A percentile compares a stretch with the other conserved stretches of the same genome.
phyloP scores from a whole-genome alignment of 495 filamentous ascomycete genomes.

The Achaetomiella virescens region DNA sequence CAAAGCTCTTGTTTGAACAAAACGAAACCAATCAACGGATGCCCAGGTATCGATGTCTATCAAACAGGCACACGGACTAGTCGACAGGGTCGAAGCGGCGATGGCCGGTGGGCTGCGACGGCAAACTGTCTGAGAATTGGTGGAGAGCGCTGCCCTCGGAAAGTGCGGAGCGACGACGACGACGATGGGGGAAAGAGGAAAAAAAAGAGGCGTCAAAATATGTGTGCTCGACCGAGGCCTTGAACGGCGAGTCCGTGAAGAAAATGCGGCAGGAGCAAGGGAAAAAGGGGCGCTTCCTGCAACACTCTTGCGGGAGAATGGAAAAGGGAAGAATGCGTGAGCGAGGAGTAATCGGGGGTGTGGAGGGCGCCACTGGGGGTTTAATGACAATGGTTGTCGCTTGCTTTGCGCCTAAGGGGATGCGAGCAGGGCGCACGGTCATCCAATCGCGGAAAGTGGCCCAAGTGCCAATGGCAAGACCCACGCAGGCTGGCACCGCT shows the following conservation, averaged over 20 bases:
- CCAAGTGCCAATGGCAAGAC: slow-evolving; percentile 24
- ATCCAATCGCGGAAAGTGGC: slow-evolving; percentile 7
- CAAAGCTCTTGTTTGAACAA: slow-evolving; percentile 34
- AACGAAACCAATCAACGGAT: slow-evolving; percentile 38
- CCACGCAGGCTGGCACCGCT: too few relatives aligned
- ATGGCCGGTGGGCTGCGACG: slow-evolving; percentile 30
- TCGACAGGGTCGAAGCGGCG: slow-evolving; percentile 18
- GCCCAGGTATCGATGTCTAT: slow-evolving; percentile 29
- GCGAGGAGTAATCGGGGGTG: slow-evolving; percentile 27
- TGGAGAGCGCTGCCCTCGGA: slow-evolving; percentile 9
- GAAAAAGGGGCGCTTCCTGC: slow-evolving; percentile 22
- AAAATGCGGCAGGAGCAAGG: slow-evolving; percentile 18
- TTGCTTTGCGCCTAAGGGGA: slow-evolving; percentile 14
- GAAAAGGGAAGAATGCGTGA: slow-evolving; percentile 25
- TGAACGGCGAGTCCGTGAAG: background rate
- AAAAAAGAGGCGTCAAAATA: background rate
- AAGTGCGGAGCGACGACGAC: slow-evolving; percentile 5
- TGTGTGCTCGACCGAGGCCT: background rate
- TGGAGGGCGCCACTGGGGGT: slow-evolving; percentile 30
- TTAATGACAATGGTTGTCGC: slow-evolving; percentile 27
- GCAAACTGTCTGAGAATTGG: slow-evolving; percentile 25
- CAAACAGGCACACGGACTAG: slow-evolving; percentile 23
- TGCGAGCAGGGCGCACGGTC: slow-evolving; percentile 5
- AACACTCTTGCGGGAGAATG: slow-evolving; percentile 24
- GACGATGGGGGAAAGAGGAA: slow-evolving; percentile 13